Base-by-base conservation (phyloP, 257 asterid genomes). In the Salvia hispanica region DNA sequence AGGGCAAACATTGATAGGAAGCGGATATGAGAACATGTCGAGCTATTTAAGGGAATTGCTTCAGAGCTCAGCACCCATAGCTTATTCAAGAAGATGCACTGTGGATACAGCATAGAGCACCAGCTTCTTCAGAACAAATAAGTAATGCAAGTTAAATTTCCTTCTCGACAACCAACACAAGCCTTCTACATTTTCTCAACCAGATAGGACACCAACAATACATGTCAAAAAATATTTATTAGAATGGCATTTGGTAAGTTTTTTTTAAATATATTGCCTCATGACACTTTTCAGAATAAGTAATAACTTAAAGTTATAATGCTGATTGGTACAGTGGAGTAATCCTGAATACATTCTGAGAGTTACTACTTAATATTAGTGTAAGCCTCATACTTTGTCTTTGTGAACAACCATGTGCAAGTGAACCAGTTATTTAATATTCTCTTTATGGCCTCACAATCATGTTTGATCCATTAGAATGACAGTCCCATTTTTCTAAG, bases 201-300 rank as follows among this genome's bases (percentile, higher is more conserved):
- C 45, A 43, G 21, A 40, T 66, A 34, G 53, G 9, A 48, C 25
- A 56, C 50, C 44, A 46, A 46, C 31, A 9, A 39, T 36, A 61
- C 15, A 50, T 64, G 16, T 10, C 57, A 57, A 50, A 65, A 57
- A 65, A 18, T 0, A 0, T 18, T 42, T 21, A 16, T 13, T 3
- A 36, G 25, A 6, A 58, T 11, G 66, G 55, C 37, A 7, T 47
- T 59, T 36, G 10, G 66, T 65, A 11, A 42, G 21, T 18, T n/a
- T 36, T 66, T 66, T 56, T 70, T 37, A 34, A 37, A 60, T 63
- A 57, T 36, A 45, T 63, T 43, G 70, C 42, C 54, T 43, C 57
- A 9, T 14, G 16, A 31, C 11, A 39, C 47, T 14, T 53, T 36
- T 13, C 13, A 8, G 7, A 39, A 43, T 6, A 69, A 69, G 4